Conservation (phyloP, 768 basidiomycete species). For the Hebeloma cylindrosporum region DNA sequence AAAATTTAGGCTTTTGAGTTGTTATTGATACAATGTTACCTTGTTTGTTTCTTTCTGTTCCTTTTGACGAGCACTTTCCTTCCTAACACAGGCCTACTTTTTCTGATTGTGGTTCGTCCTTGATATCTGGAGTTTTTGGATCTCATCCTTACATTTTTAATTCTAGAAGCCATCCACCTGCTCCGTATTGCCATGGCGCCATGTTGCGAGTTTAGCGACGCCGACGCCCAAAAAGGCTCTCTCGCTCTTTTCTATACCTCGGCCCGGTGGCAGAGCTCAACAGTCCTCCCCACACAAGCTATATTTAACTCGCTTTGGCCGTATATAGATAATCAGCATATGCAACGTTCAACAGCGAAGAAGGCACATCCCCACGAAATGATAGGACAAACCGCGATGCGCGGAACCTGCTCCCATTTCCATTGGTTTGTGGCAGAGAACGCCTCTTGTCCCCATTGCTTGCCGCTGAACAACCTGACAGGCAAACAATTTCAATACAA, state of each 20-base stretch:
- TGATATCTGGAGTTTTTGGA: too few relatives aligned
- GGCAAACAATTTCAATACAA: too few relatives aligned
- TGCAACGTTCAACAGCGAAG: constrained; percentile 14
- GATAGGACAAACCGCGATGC: constrained; percentile 15
- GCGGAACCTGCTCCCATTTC: constrained; percentile 14
- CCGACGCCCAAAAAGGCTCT: not conserved
- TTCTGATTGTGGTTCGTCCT: too few relatives aligned
- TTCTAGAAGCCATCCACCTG: not conserved
- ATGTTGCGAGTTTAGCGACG: not conserved
- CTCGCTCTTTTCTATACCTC: not conserved
- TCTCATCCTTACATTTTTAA: not conserved
- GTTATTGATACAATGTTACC: too few relatives aligned
- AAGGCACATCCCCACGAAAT: constrained; percentile 15
- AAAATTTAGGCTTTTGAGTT: too few relatives aligned
- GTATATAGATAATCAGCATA: constrained; percentile 13
- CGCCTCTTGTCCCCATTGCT: too few relatives aligned
- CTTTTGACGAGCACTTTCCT: too few relatives aligned
- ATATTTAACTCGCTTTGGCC: constrained; percentile 3
- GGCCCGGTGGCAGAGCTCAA: constrained; percentile 4
- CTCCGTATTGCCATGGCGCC: too few relatives aligned
- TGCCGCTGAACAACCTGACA: too few relatives aligned
- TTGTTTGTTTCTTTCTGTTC: too few relatives aligned
- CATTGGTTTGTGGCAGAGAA: too few relatives aligned
- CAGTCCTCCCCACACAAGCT: not conserved
- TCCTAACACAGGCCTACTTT: too few relatives aligned